A percentile compares a stretch with the other conserved stretches of the same genome.
Conservation (phyloP, 2,329 filamentous ascomycete species). For the Penicillium occitanis region DNA sequence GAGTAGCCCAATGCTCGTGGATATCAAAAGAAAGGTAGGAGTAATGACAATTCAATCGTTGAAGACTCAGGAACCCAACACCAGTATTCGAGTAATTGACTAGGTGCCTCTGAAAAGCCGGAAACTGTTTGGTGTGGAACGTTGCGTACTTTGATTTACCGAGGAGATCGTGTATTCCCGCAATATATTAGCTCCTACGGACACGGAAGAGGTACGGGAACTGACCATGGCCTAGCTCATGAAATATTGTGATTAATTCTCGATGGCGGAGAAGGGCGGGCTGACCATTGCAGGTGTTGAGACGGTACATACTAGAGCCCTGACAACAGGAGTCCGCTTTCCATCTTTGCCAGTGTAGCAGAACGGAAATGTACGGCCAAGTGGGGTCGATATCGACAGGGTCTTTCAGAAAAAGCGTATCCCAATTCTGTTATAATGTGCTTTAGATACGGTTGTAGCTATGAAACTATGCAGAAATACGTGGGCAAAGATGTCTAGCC, state of each 20-base stretch:
- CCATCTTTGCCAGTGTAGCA: background rate
- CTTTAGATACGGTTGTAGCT: too few relatives aligned
- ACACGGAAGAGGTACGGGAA: background rate
- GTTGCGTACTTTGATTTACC: background rate
- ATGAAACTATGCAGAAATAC: too few relatives aligned
- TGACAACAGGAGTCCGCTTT: background rate
- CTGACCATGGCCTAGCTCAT: slow-evolving; percentile 2
- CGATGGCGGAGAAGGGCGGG: background rate
- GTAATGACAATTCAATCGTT: background rate
- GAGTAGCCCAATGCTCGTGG: background rate
- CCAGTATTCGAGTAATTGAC: slow-evolving; percentile 1
- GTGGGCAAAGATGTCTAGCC: background rate
- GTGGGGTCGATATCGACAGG: too few relatives aligned
- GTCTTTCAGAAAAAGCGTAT: too few relatives aligned
- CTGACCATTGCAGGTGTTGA: background rate
- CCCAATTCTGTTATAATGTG: too few relatives aligned
- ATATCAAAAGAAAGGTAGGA: background rate
- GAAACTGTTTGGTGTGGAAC: background rate
- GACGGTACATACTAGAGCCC: background rate
- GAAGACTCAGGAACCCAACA: slow-evolving; percentile 2
- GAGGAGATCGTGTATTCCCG: background rate
- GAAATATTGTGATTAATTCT: slow-evolving; percentile 1
- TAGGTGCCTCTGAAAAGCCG: background rate
- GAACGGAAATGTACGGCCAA: too few relatives aligned
- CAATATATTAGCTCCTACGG: background rate